Conservation (phyloP, 768 basidiomycete species). For the Leccinum subgranulosum region DNA sequence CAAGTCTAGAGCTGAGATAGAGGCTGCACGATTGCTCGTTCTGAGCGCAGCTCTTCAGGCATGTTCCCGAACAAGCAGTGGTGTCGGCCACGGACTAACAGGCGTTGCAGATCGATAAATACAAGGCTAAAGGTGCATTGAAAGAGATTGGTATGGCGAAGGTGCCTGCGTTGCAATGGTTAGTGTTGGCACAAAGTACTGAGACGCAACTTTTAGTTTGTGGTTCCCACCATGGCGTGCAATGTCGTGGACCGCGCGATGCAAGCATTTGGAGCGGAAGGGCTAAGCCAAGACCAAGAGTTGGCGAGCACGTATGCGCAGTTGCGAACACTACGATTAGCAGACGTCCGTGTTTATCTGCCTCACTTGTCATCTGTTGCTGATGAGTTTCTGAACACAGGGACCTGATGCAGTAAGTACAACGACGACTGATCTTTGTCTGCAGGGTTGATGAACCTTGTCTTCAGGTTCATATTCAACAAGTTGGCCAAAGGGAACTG, state of each 20-base stretch:
- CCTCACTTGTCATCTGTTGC: neutral
- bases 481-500: constrained; percentile 88
- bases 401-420: constrained; percentile 72
- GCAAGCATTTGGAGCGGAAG: constrained; percentile 96
- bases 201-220: constrained; percentile 54
- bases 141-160: constrained; percentile 99
- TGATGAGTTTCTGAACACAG: constrained; percentile 33
- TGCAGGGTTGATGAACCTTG: neutral
- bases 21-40: constrained; percentile 82
- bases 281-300: constrained; percentile 84
- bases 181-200: neutral
- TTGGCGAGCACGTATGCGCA: constrained; percentile 77
- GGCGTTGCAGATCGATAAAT: constrained; percentile 74
- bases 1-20: constrained; percentile 89
- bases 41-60: constrained; percentile 88
- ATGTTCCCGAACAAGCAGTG: constrained; percentile 10
- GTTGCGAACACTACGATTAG: constrained; percentile 83
- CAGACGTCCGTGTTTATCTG: constrained; percentile 56
- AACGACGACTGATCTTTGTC: neutral
- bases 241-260: constrained; percentile 92
- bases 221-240: constrained; percentile 89
- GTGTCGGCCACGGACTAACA: constrained; percentile 1
- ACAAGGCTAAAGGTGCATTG: constrained; percentile 88
- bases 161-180: constrained; percentile 40
- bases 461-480: constrained; percentile 85